Base-by-base conservation (phyloP, 768 basidiomycete genomes). In the Kwoniella europaea region DNA sequence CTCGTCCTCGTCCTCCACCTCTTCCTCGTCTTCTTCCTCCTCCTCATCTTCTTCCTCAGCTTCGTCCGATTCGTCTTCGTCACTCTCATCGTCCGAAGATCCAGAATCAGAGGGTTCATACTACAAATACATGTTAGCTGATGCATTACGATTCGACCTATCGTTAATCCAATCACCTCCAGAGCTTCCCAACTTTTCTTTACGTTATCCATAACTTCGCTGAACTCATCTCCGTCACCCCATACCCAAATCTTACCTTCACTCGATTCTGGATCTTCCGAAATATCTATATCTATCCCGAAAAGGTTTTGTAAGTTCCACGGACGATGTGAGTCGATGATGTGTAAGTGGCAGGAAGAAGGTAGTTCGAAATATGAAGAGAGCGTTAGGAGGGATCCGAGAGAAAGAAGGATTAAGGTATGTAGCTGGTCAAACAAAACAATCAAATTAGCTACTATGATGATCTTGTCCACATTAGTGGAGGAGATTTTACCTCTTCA, bases 321-420 rank as follows among this genome's bases (percentile, higher is more conserved):
- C 18, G 97, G 97, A 63, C 97, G 88, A 20, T 90, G 89, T 3
- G 96, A 93, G 84, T 99, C 97, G 84, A 99, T 92, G 76, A 98
- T 90, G 85, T 99, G 97, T 53, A 98, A 88, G 87, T 89, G 65
- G 89, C 88, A 61, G 91, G 55, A 61, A 53, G 77, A 69, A 29
- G 82, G 74, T 20, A 83, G 71, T 2, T 79, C 69, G 63, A 86
- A 85, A 73, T 83, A 82, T 18, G 90, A 88, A 10, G 92, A 88
- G 4, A 99, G 87, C 71, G 97, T 94, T 43, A 92, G 87, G 57
- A 94, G 88, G 1, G 91, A 90, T 52, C 97, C 97, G 86, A 99
- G 92, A 75, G 96, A 96, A 60, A 99, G 84, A 55, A 99, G 87
- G 60, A 99, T 89, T 61, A 99, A 87, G 3, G 94, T 94, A 77